Conservation (phyloP, 2,329 filamentous ascomycete species). For the Cladophialophora bantiana region DNA sequence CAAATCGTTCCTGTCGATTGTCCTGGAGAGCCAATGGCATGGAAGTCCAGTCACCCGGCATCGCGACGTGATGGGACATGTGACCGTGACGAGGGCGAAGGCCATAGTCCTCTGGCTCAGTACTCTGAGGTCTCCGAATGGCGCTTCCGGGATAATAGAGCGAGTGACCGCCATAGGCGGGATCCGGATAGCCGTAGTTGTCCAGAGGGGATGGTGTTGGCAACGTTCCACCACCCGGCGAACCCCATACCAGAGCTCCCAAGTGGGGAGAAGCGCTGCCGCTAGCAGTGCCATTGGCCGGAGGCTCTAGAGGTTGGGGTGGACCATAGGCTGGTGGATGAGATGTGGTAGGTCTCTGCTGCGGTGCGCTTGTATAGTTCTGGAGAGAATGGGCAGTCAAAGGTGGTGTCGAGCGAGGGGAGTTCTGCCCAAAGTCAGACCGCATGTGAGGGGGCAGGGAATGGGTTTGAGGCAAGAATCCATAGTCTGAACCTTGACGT, state of each 20-base stretch:
- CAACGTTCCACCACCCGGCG: conserved; percentile 76
- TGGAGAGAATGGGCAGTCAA: conserved; percentile 70
- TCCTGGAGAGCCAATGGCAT: conserved; percentile 37
- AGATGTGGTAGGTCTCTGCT: conserved; percentile 74
- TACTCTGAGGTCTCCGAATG: conserved; percentile 76
- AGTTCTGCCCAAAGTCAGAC: conserved; percentile 69
- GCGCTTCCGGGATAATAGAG: conserved; percentile 76
- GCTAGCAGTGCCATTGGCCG: conserved; percentile 73
- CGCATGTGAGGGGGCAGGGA: conserved; percentile 84
- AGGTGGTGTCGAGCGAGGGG: conserved; percentile 69
- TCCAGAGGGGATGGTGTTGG: conserved; percentile 75
- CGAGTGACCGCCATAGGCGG: conserved; percentile 65
- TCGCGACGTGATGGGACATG: conserved; percentile 34
- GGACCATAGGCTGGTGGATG: conserved; percentile 85
- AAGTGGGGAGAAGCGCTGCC: conserved; percentile 88
- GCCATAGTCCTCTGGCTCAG: conserved; percentile 73
- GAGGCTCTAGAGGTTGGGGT: conserved; percentile 81
- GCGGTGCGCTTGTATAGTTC: conserved; percentile 61
- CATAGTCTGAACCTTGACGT: conserved; percentile 72
- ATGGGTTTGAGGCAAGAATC: conserved; percentile 75
- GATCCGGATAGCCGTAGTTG: conserved; percentile 84
- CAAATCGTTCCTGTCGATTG: conserved; percentile 39
- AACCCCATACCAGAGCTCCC: conserved; percentile 81
- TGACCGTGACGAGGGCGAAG: conserved; percentile 57
- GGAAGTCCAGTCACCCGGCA: conserved; percentile 35